phyloP scores from a whole-genome alignment of 164 flowering plant species.

The Chimonanthus salicifolius region DNA sequence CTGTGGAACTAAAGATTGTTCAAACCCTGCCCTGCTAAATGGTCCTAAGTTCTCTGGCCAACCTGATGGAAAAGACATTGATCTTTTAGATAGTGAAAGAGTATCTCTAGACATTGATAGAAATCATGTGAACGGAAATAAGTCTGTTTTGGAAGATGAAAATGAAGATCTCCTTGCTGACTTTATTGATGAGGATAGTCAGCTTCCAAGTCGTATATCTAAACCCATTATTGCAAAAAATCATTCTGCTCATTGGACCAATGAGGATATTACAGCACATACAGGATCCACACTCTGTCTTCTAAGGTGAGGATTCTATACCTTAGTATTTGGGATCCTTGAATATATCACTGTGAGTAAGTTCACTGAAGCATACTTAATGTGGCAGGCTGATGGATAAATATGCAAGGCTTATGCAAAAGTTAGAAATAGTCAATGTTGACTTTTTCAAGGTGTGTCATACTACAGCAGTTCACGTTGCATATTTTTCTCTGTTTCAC shows the following conservation, averaged over 20 bases:
- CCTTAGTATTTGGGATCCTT: neutral
- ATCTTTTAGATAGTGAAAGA: conserved; percentile 20
- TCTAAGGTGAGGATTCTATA: conserved; percentile 50
- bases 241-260: conserved; percentile 39
- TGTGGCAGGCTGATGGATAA: conserved; percentile 80
- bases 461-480: neutral
- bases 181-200: conserved; percentile 99
- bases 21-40: conserved; percentile 21
- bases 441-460: conserved; percentile 81
- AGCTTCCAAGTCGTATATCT: conserved; percentile 90
- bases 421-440: conserved; percentile 70
- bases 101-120: conserved; percentile 31
- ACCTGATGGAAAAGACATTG: conserved; percentile 26
- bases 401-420: conserved; percentile 99
- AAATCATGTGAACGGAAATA: conserved; percentile 38
- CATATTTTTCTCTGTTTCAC: neutral
- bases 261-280: conserved; percentile 58
- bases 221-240: conserved; percentile 40
- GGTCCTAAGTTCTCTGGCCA: conserved; percentile 31
- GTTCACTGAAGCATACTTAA: neutral
- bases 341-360: neutral
- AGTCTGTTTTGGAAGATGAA: conserved; percentile 70
- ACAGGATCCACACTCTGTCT: conserved; percentile 94
- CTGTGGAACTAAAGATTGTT: conserved; percentile 36
- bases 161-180: conserved; percentile 97